Percentiles rank a stretch among this genome's conserved stretches.
Conservation (phyloP, 2,329 filamentous ascomycete species). For the Talaromyces sp. region DNA sequence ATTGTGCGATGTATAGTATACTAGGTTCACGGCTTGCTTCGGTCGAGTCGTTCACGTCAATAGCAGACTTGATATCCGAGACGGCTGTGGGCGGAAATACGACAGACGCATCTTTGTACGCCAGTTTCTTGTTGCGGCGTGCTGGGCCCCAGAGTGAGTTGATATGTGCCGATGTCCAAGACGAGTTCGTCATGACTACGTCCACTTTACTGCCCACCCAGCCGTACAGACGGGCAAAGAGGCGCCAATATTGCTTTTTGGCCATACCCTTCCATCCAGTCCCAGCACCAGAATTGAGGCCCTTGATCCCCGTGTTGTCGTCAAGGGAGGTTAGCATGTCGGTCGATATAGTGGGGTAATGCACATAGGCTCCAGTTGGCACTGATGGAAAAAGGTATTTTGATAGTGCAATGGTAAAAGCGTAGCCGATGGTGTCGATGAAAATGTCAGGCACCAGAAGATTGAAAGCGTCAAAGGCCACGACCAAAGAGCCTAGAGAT, state of each 20-base stretch:
- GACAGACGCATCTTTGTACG: slow-evolving; percentile 55
- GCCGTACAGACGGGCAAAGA: slow-evolving; percentile 79
- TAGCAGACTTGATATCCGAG: slow-evolving; percentile 70
- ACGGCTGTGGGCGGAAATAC: slow-evolving; percentile 94
- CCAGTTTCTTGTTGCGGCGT: slow-evolving; percentile 32
- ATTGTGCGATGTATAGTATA: slow-evolving; percentile 92
- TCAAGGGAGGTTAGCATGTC: slow-evolving; percentile 90
- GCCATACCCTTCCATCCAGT: slow-evolving; percentile 64
- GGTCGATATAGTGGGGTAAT: slow-evolving; percentile 97
- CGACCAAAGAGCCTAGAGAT: slow-evolving; percentile 78
- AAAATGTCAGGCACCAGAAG: slow-evolving; percentile 90
- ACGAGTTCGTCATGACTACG: slow-evolving; percentile 95
- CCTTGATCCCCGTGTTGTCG: slow-evolving; percentile 60
- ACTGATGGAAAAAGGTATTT: slow-evolving; percentile 76
- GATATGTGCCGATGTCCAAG: slow-evolving; percentile 86
- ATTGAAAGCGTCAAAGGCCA: slow-evolving; percentile 91
- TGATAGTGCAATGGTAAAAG: slow-evolving; percentile 78
- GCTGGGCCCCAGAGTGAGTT: slow-evolving; percentile 69
- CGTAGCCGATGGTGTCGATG: slow-evolving; percentile 97
- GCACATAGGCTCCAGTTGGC: slow-evolving; percentile 88
- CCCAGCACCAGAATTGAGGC: slow-evolving; percentile 81
- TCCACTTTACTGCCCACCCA: slow-evolving; percentile 80
- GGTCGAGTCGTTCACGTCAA: slow-evolving; percentile 66
- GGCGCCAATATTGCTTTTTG: slow-evolving; percentile 81
- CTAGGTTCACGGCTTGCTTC: slow-evolving; percentile 67